Evolutionary conservation across 2,329 filamentous ascomycete species (phyloP).

Genomic region (Zasmidium citrigriseum): DNA sequence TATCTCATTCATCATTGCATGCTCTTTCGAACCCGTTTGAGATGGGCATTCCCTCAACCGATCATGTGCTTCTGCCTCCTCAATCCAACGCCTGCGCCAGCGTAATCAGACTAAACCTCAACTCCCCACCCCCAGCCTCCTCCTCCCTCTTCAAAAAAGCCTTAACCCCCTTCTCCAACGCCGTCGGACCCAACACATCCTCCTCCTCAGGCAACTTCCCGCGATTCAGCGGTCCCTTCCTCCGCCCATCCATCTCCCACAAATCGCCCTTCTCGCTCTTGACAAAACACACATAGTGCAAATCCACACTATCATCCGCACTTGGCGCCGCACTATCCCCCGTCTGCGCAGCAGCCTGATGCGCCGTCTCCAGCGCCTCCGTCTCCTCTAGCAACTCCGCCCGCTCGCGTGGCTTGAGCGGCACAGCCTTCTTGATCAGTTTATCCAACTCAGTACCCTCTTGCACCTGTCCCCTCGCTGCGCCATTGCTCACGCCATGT

Average conservation of each 20-base stretch:
- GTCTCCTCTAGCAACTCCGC: slow-evolving; percentile 77
- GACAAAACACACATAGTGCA: slow-evolving; percentile 96
- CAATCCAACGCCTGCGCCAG: slow-evolving; percentile 59
- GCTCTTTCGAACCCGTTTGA: too few relatives aligned
- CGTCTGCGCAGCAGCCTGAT: slow-evolving; percentile 71
- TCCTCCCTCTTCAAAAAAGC: slow-evolving; percentile 61
- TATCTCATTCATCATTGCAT: too few relatives aligned
- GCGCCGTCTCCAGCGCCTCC: slow-evolving; percentile 72
- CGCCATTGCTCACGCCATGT: slow-evolving; percentile 79
- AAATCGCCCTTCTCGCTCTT: slow-evolving; percentile 67
- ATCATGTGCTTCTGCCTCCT: slow-evolving; percentile 22
- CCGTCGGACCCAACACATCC: slow-evolving; percentile 65
- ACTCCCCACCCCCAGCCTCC: slow-evolving; percentile 56
- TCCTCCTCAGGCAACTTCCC: slow-evolving; percentile 45
- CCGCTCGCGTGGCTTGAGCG: slow-evolving; percentile 65
- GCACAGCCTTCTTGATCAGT: slow-evolving; percentile 69
- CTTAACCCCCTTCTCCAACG: slow-evolving; percentile 68
- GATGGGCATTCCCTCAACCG: too few relatives aligned
- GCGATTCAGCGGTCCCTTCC: slow-evolving; percentile 72
- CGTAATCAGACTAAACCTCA: slow-evolving; percentile 65
- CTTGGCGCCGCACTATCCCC: slow-evolving; percentile 79
- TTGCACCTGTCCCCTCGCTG: slow-evolving; percentile 62
- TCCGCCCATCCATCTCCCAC: slow-evolving; percentile 78
- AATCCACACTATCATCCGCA: slow-evolving; percentile 79
- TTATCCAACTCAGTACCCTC: slow-evolving; percentile 60